Evolutionary conservation across 768 basidiomycete species (phyloP).

Genomic region (Pleurotus eryngii): DNA sequence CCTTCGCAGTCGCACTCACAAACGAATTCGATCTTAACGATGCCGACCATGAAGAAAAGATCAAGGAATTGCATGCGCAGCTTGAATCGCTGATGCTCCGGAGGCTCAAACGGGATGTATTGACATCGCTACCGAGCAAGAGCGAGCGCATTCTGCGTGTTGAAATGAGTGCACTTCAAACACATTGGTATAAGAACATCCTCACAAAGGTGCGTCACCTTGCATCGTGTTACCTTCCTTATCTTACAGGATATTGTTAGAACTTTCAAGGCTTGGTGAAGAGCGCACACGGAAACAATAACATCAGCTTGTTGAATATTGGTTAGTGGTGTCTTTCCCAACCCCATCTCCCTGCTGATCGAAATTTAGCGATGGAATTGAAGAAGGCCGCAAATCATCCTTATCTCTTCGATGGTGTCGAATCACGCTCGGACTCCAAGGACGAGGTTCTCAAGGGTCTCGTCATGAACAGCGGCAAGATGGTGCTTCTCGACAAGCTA

Average conservation of each 20-base stretch:
- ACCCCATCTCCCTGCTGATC: background rate
- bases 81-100: slow-evolving; percentile 93
- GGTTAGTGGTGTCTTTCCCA: slow-evolving; percentile 38
- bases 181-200: slow-evolving; percentile 99
- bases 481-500: slow-evolving; percentile 97
- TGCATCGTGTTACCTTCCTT: background rate
- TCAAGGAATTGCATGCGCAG: slow-evolving; percentile 93
- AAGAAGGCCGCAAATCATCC: slow-evolving; percentile 99
- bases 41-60: slow-evolving; percentile 89
- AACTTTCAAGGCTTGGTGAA: slow-evolving; percentile 93
- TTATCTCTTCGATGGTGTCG: slow-evolving; percentile 96
- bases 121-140: slow-evolving; percentile 95
- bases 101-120: slow-evolving; percentile 92
- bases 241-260: slow-evolving; percentile 30
- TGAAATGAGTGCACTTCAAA: slow-evolving; percentile 95
- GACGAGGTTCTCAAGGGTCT: slow-evolving; percentile 94
- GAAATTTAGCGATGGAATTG: slow-evolving; percentile 82
- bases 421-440: slow-evolving; percentile 50
- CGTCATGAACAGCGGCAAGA: slow-evolving; percentile 97
- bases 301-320: slow-evolving; percentile 95
- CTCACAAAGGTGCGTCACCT: slow-evolving; percentile 66
- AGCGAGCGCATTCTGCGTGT: slow-evolving; percentile 96
- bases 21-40: slow-evolving; percentile 96
- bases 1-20: slow-evolving; percentile 71
- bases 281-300: slow-evolving; percentile 83